Evolutionary conservation across 163 green algal species (phyloP), one percentile per base, ranked within the genome.

Genomic region (Chloromonas sp.): DNA sequence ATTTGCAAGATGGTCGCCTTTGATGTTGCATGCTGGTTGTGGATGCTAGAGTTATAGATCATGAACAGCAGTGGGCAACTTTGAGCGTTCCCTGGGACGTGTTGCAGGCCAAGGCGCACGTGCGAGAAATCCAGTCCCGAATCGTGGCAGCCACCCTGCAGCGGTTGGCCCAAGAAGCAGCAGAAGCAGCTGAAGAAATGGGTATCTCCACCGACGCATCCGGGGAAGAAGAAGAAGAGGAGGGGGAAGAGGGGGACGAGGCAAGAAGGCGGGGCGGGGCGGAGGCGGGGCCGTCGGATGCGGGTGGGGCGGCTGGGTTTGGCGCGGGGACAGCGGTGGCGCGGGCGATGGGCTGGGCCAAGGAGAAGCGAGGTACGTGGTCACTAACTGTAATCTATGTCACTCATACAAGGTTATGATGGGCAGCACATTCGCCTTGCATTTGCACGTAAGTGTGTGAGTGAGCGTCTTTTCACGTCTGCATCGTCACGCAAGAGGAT

Each of bases 101-200:
- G 36, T 36, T 36, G 60, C 80, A 89, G 84, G 92, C 94, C 70
- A 92, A 91, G 81, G 93, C 94, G 0, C 87, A 91, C 78, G 87
- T 96, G 83, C 84, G 92, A 0, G 92, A 96, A 87, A 86, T 95
- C 13, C 92, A 97, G 78, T 85, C 86, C 0, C 70, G 82, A 76
- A 79, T 90, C 81, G 85, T 91, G 85, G 82, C 88, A 85, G 86
- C 81, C 82, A 74, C 81, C 81, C 83, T 84, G 86, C 81, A 84
- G 71, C 79, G 70, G 76, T 79, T 88, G 58, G 83, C 74, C 14
- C 61, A 78, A 36, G 61, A 84, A 59, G 81, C 81, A 1, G 81
- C 81, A n/a, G 81, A 84, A 36, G n/a, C 70, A 5, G 81, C 81
- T 66, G 81, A 84, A 58, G 81, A 84, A 11, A 58, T 74, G 36